Conservation (phyloP, 2,329 filamentous ascomycete genomes). For the Neofusicoccum parvum region DNA sequence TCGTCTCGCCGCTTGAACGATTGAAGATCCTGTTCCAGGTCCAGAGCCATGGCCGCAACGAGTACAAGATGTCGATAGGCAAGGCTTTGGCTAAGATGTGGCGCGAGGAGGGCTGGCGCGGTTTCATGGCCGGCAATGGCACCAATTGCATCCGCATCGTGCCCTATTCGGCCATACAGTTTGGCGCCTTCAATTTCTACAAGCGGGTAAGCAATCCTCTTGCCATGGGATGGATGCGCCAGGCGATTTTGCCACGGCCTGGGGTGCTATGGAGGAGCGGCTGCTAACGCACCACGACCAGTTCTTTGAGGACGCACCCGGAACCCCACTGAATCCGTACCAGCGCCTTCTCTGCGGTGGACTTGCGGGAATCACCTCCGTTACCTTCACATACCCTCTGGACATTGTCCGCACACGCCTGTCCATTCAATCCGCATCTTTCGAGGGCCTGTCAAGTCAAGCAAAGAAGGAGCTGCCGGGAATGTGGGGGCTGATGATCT, state of each 20-base stretch:
- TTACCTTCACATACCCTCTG: slow-evolving; percentile 91
- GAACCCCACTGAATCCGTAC: slow-evolving; percentile 71
- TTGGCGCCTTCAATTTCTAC: slow-evolving; percentile 97
- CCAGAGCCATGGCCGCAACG: slow-evolving; percentile 84
- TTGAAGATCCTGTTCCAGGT: slow-evolving; percentile 98
- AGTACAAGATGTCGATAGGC: slow-evolving; percentile 89
- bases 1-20: slow-evolving; percentile 92
- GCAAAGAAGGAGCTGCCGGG: slow-evolving; percentile 68
- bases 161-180: slow-evolving; percentile 96
- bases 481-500: slow-evolving; percentile 82
- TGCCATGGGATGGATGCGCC: neutral
- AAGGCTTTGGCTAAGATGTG: slow-evolving; percentile 95
- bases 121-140: slow-evolving; percentile 97
- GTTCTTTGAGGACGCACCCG: slow-evolving; percentile 77
- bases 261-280: neutral
- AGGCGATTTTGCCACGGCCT: too few relatives aligned
- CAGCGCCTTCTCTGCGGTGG: slow-evolving; percentile 87
- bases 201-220: slow-evolving; percentile 69
- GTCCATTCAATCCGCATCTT: slow-evolving; percentile 97
- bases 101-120: slow-evolving; percentile 93
- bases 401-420: slow-evolving; percentile 95
- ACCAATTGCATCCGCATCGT: slow-evolving; percentile 98
- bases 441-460: slow-evolving; percentile 65
- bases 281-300: slow-evolving; percentile 33
- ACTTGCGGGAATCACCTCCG: slow-evolving; percentile 90